Conservation (phyloP, 2,329 filamentous ascomycete species). For the Xylaria sp. region DNA sequence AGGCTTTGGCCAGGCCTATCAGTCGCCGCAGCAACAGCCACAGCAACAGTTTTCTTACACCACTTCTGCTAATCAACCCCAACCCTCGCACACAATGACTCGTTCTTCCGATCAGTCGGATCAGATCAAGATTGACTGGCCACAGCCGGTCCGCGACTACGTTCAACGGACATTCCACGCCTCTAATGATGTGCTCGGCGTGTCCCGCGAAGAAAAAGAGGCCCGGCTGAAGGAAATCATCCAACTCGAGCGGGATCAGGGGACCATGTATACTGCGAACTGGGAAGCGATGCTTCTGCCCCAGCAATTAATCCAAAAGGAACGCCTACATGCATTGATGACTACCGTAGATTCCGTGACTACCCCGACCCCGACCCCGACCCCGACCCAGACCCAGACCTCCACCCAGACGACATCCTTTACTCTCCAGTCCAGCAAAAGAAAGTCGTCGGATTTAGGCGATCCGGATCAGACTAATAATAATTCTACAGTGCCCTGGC, state of each 20-base stretch:
- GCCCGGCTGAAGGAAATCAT: constrained; percentile 81
- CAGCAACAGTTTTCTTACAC: constrained; percentile 30
- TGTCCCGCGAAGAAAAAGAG: constrained; percentile 68
- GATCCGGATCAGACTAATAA: constrained; percentile 42
- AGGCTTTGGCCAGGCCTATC: constrained; percentile 32
- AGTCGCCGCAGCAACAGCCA: constrained; percentile 25
- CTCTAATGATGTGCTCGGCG: constrained; percentile 59
- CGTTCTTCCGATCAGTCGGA: constrained; percentile 36
- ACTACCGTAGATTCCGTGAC: constrained; percentile 21
- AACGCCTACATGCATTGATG: constrained; percentile 51
- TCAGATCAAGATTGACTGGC: constrained; percentile 68
- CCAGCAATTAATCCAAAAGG: constrained; percentile 72
- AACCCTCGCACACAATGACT: constrained; percentile 27
- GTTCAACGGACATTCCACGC: constrained; percentile 83
- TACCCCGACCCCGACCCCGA: constrained; percentile 1
- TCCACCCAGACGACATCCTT: constrained; percentile 15
- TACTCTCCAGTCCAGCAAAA: constrained; percentile 58
- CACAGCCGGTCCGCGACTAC: constrained; percentile 75
- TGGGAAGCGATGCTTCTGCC: constrained; percentile 82
- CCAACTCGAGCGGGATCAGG: constrained; percentile 69
- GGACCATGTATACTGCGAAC: constrained; percentile 66
- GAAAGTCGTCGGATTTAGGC: constrained; percentile 68
- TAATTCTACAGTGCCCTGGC: constrained; percentile 66
- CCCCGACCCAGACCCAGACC: not conserved
- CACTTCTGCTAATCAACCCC: constrained; percentile 32